These are phyloP conservation scores for Entrophospora sp. DNA, from an alignment of 192 early-diverging fungal species.

Conservation along the genomic window DNA sequence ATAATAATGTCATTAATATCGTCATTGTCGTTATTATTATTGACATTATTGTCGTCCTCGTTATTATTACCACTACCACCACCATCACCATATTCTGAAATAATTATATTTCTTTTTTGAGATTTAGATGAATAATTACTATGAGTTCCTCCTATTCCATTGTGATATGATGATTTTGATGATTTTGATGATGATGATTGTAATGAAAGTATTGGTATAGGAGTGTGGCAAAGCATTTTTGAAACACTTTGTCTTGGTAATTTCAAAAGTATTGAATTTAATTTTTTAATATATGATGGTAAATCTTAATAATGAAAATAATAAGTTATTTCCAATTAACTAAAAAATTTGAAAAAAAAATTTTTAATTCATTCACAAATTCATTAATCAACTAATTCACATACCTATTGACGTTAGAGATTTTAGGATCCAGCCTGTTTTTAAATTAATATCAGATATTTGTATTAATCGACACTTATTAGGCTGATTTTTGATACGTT, in stretches of 20 bases:
- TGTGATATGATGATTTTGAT: background rate
- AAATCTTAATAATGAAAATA: too few relatives aligned
- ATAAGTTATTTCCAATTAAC: too few relatives aligned
- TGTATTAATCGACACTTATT: conserved; percentile 25
- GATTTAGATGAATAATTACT: too few relatives aligned
- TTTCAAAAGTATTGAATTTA: background rate
- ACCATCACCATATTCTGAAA: too few relatives aligned
- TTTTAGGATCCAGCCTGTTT: conserved; percentile 33
- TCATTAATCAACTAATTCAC: too few relatives aligned
- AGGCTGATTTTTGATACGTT: conserved; percentile 24
- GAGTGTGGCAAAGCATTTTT: background rate
- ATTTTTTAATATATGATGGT: background rate
- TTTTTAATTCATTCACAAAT: too few relatives aligned
- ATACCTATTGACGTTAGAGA: conserved; percentile 28
- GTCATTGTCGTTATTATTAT: background rate
- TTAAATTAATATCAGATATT: conserved; percentile 27
- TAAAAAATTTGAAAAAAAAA: too few relatives aligned
- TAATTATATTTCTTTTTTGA: too few relatives aligned
- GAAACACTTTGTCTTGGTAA: background rate
- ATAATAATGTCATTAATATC: too few relatives aligned
- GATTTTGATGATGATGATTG: background rate
- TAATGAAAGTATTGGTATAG: background rate
- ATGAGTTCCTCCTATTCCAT: too few relatives aligned
- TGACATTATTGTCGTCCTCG: too few relatives aligned
- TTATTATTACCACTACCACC: background rate